phyloP scores from a whole-genome alignment of 2,329 filamentous ascomycete genomes.

The Sclerotinia minor region DNA sequence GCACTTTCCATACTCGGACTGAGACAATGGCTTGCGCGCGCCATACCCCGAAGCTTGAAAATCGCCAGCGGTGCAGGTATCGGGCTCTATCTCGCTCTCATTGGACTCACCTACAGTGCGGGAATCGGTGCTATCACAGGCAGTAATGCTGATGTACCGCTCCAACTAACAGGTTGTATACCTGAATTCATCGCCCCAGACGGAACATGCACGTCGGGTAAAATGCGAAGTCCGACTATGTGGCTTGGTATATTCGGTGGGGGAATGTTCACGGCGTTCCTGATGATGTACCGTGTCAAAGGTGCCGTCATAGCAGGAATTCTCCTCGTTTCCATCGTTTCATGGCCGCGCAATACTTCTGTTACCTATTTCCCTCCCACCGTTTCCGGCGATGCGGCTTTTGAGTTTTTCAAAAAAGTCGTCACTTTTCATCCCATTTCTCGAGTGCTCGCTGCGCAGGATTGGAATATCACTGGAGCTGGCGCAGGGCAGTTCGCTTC shows the following conservation, averaged over 20 bases:
- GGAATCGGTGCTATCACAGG: conserved; percentile 80
- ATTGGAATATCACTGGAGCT: conserved; percentile 69
- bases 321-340: conserved; percentile 80
- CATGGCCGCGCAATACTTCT: conserved; percentile 74
- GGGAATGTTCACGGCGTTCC: conserved; percentile 73
- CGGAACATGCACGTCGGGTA: conserved; percentile 64
- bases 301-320: conserved; percentile 85
- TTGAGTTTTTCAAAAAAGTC: conserved; percentile 86
- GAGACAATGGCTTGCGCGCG: conserved; percentile 83
- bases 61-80: conserved; percentile 84
- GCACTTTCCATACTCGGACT: conserved; percentile 76
- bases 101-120: conserved; percentile 75
- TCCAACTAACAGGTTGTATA: conserved; percentile 66
- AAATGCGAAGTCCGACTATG: conserved; percentile 81
- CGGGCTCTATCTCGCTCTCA: conserved; percentile 70
- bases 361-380: conserved; percentile 83
- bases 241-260: conserved; percentile 90
- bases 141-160: conserved; percentile 65
- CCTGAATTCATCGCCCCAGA: conserved; percentile 41
- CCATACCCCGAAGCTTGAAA: conserved; percentile 82
- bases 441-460: conserved; percentile 66
- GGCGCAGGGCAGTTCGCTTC: conserved; percentile 77
- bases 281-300: conserved; percentile 85
- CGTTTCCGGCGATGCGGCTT: conserved; percentile 64
- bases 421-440: conserved; percentile 80